Evolutionary conservation across 345 rosid species (phyloP), one percentile per base, ranked within the genome.

Genomic region (Draba incana): DNA sequence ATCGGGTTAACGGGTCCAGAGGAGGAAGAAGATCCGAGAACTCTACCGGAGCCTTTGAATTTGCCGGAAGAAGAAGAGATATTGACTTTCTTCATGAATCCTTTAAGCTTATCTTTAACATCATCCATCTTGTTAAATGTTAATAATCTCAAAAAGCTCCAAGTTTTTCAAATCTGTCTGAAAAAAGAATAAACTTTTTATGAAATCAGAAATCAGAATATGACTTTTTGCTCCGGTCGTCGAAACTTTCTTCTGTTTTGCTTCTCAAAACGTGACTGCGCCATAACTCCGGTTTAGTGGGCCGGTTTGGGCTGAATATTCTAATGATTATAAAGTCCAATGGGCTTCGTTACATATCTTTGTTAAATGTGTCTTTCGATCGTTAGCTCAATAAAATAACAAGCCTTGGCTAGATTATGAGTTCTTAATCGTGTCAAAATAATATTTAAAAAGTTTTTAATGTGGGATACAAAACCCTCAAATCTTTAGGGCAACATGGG

Each of bases 31-130:
- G 94, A 85, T 71, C 98, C 98, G 78, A 90, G 70, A 30, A 88
- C 96, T 60, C 94, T 62, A 64, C 96, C 92, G 70, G 81, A 81
- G 70, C 97, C 98, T 78, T 93, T 90, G 82, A 93, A 93, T 81
- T 90, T 90, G 31, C 84, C 84, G 4, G 93, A 76, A 37, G 98
- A 86, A 11, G 96, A 80, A 15, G 90, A 80, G n/a, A 77, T 77
- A 65, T 81, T 89, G 74, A 93, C 85, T 80, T 88, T 93, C 81
- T 93, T 90, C 82, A 90, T 77, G 83, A 93, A 88, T 4, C 97
- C 98, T 57, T 86, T 90, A 71, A 91, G 78, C 72, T 93, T 88
- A 62, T 79, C 98, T 72, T 87, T 93, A 83, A 93, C 75, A 14
- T 90, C 98, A 56, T 67, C 94, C 98, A 93, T 93, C 71, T 56